Evolutionary conservation across 2,329 filamentous ascomycete genomes (phyloP), one percentile per base, ranked within the genome.

Genomic region (Hortaea sp.): DNA sequence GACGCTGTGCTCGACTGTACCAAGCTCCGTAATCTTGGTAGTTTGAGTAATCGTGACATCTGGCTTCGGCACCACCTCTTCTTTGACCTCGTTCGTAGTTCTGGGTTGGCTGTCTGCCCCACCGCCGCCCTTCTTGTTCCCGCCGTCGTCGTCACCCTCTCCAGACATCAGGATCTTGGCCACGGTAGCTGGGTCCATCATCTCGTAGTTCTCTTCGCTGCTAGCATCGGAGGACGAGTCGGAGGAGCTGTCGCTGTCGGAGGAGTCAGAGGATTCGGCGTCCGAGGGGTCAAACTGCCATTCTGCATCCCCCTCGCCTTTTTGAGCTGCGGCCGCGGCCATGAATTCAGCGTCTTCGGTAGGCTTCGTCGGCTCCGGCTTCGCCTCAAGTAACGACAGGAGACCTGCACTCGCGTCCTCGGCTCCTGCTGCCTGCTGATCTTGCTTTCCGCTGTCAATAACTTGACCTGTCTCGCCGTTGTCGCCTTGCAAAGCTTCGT

Each of bases 131-230:
- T 74, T 75, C 27, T 70, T 70, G 11, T 78, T 76, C 9, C 76
- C 79, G 55, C 88, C 88, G 44, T 89, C 85, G 46, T 92, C 88
- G 1, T 81, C 85, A 30, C 75, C 81, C 53, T 90, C 88, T 39
- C 79, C 84, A 51, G 83, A 77, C 87, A 97, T 94, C 20, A 97
- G 71, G 42, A 94, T 80, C 31, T 83, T 82, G 1, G 86, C 88
- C 47, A 86, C 84, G 62, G 94, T 88, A 58, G 89, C 87, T 2
- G 88, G 78, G 45, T 82, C 82, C 1, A 95, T 72, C 38, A 89
- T 74, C 44, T 85, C 78, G 57, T 88, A 88, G 29, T 77, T 78
- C 32, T 73, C 73, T 44, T 80, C 81, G 44, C 77, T 60, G 20
- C 59, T 76, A 1, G 75, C 77, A 49, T 77, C 70, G 1, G 66